phyloP scores from a whole-genome alignment of 176 grass and related monocot genomes.

The Oryza nivara region DNA sequence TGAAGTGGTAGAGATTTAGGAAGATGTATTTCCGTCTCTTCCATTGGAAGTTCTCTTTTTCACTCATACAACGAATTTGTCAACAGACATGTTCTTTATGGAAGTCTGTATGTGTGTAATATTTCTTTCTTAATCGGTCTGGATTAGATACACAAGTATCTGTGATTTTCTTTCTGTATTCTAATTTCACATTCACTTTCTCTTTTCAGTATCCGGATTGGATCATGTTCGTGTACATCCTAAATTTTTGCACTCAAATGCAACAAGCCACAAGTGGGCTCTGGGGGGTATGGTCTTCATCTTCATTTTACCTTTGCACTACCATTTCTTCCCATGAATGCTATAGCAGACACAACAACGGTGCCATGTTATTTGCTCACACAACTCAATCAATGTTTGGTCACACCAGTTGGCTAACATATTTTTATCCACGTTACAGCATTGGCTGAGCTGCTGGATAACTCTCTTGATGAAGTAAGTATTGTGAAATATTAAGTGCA shows the following conservation, averaged over 20 bases:
- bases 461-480: constrained; percentile 91
- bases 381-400: constrained; percentile 18
- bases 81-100: background rate
- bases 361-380: constrained; percentile 16
- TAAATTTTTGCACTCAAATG: constrained; percentile 97
- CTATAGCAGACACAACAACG: constrained; percentile 14
- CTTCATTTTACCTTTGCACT: constrained; percentile 26
- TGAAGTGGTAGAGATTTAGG: background rate
- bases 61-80: background rate
- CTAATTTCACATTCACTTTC: constrained; percentile 2
- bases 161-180: constrained; percentile 43
- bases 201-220: constrained; percentile 68
- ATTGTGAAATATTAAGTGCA: constrained; percentile 30
- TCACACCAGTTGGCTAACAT: constrained; percentile 44
- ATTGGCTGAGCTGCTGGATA: constrained; percentile 96
- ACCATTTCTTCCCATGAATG: constrained; percentile 20
- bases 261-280: constrained; percentile 99
- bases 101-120: background rate
- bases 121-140: constrained; percentile 6
- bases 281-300: constrained; percentile 70
- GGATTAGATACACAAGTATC: constrained; percentile 70
- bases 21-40: background rate
- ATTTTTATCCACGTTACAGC: constrained; percentile 58
- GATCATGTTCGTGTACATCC: constrained; percentile 97
- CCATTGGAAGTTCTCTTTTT: background rate